Evolutionary conservation across 768 basidiomycete genomes (phyloP).

Genomic region (Lyophyllum atratum): DNA sequence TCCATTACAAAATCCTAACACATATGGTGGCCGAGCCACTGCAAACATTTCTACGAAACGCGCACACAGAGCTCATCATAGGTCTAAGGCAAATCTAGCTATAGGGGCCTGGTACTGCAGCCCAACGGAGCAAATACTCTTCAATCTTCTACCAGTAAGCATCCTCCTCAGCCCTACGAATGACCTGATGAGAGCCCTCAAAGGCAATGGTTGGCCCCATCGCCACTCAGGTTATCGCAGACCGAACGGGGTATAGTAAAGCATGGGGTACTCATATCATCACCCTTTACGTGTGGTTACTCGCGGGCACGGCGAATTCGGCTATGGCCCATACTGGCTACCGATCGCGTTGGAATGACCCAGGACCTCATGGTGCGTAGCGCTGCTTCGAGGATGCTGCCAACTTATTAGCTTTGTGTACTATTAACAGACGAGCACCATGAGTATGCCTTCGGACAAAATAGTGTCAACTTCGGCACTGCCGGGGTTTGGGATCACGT

Average conservation of each 20-base stretch:
- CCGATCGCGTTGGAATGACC: neutral
- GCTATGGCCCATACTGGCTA: neutral
- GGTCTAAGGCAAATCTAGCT: neutral
- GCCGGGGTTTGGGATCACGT: neutral
- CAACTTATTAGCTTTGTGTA: no score
- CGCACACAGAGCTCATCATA: neutral
- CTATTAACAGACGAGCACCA: neutral
- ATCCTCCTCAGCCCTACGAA: neutral
- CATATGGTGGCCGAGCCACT: neutral
- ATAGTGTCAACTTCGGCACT: neutral
- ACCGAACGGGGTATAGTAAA: neutral
- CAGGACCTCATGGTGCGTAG: neutral
- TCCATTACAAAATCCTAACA: neutral
- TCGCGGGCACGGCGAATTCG: neutral
- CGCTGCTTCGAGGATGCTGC: no score
- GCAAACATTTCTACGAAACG: neutral
- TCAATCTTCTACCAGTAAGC: neutral
- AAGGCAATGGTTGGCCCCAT: neutral
- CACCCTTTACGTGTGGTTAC: neutral
- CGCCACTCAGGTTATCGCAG: neutral
- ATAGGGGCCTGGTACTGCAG: neutral
- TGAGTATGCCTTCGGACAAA: neutral
- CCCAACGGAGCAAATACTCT: neutral
- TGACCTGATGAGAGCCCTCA: neutral
- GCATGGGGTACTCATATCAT: neutral